Base-by-base conservation (phyloP, 352 stramenopile species). In the Phytophthora fragariae region DNA sequence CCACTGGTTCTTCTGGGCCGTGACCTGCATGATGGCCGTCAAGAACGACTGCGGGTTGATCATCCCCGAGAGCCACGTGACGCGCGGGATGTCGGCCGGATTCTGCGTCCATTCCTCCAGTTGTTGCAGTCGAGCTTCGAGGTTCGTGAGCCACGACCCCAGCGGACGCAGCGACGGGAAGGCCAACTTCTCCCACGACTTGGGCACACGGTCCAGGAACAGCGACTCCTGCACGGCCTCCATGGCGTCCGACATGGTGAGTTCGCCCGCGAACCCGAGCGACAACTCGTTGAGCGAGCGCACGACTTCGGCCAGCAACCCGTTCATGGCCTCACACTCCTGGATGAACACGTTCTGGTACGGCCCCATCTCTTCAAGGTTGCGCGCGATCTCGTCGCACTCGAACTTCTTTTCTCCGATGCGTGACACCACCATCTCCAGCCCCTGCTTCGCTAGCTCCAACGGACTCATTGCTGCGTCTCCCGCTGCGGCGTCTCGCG, bases 211-310 rank as follows among this genome's bases (percentile, higher is more conserved):
- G 61, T 98, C 94, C 5, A 98, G 71, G 80, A 98, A 99, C 12
- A 99, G 82, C 27, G 93, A 91, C 74, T 98, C 92, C 68, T 98
- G 93, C 10, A 99, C 84, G 12, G 91, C 81, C 76, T 99, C 97
- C 97, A 99, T 99, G 8, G 95, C 84, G 65, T 99, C 97, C 41
- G 95, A 98, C 96, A 99, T 99, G 41, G 98, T 99, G 37, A 99
- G 77, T 70, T 99, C 97, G 27, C 98, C 98, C 1, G 96, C 95
- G 72, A 99, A 99, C 2, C 97, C 95, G 4, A 99, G 83, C 62
- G 98, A 92, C n/a, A 99, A 83, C 68, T 99, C 97, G 73, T 98
- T 98, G 19, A 99, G 85, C 15, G 96, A 99, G 15, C 97, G 95
- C 56, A 96, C 86, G 9, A 99, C 99, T 83, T 99, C 97, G 4